Conservation (phyloP, 2,329 filamentous ascomycete genomes). For the Curvularia sp. region DNA sequence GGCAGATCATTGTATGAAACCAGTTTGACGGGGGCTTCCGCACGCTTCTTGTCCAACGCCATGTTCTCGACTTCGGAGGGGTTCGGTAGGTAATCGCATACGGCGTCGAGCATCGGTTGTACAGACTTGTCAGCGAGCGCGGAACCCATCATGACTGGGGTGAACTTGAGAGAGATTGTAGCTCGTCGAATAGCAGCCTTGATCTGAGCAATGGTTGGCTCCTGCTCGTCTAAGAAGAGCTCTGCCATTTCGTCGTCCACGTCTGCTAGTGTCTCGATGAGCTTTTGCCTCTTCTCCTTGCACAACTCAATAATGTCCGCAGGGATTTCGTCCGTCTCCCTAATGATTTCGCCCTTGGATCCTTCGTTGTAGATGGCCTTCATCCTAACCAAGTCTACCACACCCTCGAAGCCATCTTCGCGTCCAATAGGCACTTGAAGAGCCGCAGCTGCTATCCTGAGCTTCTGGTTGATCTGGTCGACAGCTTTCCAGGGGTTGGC, state of each 20-base stretch:
- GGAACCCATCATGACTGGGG: constrained; percentile 94
- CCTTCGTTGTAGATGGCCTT: constrained; percentile 93
- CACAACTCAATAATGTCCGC: constrained; percentile 77
- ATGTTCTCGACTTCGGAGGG: constrained; percentile 87
- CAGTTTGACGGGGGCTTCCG: constrained; percentile 82
- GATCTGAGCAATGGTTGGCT: constrained; percentile 81
- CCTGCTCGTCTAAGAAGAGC: constrained; percentile 86
- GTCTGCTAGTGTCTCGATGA: constrained; percentile 95
- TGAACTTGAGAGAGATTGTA: constrained; percentile 89
- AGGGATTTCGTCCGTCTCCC: constrained; percentile 81
- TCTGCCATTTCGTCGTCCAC: constrained; percentile 98
- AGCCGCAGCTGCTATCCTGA: constrained; percentile 90
- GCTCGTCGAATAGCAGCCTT: constrained; percentile 90
- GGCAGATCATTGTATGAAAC: constrained; percentile 92
- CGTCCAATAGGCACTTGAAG: constrained; percentile 93
- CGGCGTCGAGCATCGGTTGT: constrained; percentile 95
- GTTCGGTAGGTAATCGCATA: constrained; percentile 95
- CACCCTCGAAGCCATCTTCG: constrained; percentile 90
- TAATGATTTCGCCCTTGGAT: constrained; percentile 74
- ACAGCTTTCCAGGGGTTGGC: constrained; percentile 98
- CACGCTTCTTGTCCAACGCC: constrained; percentile 81
- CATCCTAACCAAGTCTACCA: constrained; percentile 92
- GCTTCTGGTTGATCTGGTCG: constrained; percentile 96
- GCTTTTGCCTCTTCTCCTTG: constrained; percentile 79
- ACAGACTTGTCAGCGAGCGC: constrained; percentile 93